Evolutionary conservation across 331 rosid genomes (phyloP).

Genomic region (Quercus phellos): DNA sequence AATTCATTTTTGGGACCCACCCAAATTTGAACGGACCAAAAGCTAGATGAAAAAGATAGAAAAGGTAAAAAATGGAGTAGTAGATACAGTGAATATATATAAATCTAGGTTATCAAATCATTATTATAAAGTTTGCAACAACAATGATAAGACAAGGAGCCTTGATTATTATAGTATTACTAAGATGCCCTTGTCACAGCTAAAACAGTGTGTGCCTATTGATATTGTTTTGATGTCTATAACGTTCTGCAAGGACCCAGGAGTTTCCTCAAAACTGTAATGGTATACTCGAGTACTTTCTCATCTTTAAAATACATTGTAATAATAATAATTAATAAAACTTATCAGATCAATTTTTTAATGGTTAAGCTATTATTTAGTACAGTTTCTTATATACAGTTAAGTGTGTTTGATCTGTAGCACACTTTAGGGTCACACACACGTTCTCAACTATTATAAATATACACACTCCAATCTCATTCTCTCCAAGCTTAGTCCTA

Average conservation of each 20-base stretch:
- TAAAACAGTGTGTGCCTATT: background rate
- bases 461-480: slow-evolving; percentile 21
- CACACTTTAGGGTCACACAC: slow-evolving; percentile 24
- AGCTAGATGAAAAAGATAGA: background rate
- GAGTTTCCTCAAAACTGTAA: slow-evolving; percentile 9
- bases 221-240: background rate
- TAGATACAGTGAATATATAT: background rate
- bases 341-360: background rate
- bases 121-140: background rate
- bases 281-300: background rate
- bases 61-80: background rate
- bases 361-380: background rate
- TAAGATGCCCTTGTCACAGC: background rate
- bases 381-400: slow-evolving; percentile 3
- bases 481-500: slow-evolving; percentile 16
- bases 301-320: slow-evolving; percentile 2
- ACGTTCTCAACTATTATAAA: slow-evolving; percentile 52
- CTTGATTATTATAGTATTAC: background rate
- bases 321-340: background rate
- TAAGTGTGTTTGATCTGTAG: slow-evolving; percentile 8
- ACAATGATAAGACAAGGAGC: background rate
- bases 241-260: slow-evolving; percentile 3
- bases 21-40: background rate
- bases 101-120: background rate
- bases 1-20: slow-evolving; percentile 2